phyloP scores from a whole-genome alignment of 768 basidiomycete genomes.

The Collybia nuda region DNA sequence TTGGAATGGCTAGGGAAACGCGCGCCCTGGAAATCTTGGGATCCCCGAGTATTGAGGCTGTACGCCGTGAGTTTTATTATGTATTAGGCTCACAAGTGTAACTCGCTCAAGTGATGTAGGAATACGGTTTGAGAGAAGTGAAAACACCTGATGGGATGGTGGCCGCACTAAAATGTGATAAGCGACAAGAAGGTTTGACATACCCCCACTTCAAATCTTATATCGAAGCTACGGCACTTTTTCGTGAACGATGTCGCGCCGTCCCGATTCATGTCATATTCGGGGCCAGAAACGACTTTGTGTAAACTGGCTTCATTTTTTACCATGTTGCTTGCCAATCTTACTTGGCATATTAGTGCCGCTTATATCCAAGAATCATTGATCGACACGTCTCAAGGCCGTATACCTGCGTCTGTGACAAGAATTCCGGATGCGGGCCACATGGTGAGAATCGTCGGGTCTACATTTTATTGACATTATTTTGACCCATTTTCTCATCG shows the following conservation, averaged over 20 bases:
- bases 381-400: slow-evolving; percentile 16
- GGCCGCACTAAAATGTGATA: slow-evolving; percentile 9
- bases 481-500: neutral
- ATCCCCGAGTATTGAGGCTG: slow-evolving; percentile 23
- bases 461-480: neutral
- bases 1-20: slow-evolving; percentile 18
- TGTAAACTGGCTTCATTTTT: slow-evolving; percentile 9
- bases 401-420: slow-evolving; percentile 23
- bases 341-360: slow-evolving; percentile 14
- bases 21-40: slow-evolving; percentile 28
- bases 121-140: slow-evolving; percentile 12
- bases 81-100: neutral
- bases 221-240: slow-evolving; percentile 13
- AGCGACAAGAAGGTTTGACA: slow-evolving; percentile 13
- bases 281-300: slow-evolving; percentile 16
- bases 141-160: slow-evolving; percentile 3
- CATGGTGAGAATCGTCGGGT: slow-evolving; percentile 16
- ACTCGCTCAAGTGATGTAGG: slow-evolving; percentile 5
- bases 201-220: slow-evolving; percentile 17
- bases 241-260: slow-evolving; percentile 8
- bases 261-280: slow-evolving; percentile 17
- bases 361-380: slow-evolving; percentile 24
- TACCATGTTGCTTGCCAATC: neutral
- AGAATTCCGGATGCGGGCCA: slow-evolving; percentile 24
- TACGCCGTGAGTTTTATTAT: slow-evolving; percentile 21